phyloP scores from a whole-genome alignment of 306 rosid species.

The Albizia julibrissin region DNA sequence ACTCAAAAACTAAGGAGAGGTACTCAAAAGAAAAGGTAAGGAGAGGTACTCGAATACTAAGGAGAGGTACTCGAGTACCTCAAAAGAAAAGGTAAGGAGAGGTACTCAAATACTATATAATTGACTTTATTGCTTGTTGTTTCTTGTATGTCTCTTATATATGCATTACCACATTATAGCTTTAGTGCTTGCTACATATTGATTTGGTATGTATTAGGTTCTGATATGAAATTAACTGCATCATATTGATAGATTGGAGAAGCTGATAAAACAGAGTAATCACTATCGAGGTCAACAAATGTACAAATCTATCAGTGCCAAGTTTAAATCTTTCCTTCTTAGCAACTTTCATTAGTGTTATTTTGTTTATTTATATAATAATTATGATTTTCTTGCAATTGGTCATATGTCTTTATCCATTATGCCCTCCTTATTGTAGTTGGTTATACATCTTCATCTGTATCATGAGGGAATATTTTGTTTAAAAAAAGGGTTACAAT shows the following conservation, averaged over 20 bases:
- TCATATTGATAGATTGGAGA: conserved; percentile 56
- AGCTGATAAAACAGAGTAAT: conserved; percentile 51
- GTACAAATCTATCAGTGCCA: conserved; percentile 65
- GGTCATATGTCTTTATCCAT: conserved; percentile 85
- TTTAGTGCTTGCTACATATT: neutral
- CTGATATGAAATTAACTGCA: conserved; percentile 37
- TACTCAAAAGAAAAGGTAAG: too few species aligned
- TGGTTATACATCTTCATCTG: too few species aligned
- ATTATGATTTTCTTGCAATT: conserved; percentile 60
- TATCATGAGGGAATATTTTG: too few species aligned
- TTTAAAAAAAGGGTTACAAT: too few species aligned
- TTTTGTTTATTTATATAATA: conserved; percentile 13
- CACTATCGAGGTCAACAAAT: conserved; percentile 71
- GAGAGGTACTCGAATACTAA: too few species aligned
- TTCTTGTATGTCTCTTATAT: too few species aligned
- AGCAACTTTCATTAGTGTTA: neutral
- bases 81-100: too few species aligned
- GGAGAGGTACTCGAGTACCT: too few species aligned
- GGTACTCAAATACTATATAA: too few species aligned
- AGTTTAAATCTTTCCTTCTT: conserved; percentile 33
- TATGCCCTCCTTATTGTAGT: conserved; percentile 76
- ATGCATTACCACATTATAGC: too few species aligned
- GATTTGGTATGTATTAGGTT: neutral
- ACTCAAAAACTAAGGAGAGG: too few species aligned
- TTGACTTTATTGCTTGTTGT: neutral